Evolutionary conservation across 768 basidiomycete genomes (phyloP), one percentile per base, ranked within the genome.

Genomic region (Boletellus ananas): DNA sequence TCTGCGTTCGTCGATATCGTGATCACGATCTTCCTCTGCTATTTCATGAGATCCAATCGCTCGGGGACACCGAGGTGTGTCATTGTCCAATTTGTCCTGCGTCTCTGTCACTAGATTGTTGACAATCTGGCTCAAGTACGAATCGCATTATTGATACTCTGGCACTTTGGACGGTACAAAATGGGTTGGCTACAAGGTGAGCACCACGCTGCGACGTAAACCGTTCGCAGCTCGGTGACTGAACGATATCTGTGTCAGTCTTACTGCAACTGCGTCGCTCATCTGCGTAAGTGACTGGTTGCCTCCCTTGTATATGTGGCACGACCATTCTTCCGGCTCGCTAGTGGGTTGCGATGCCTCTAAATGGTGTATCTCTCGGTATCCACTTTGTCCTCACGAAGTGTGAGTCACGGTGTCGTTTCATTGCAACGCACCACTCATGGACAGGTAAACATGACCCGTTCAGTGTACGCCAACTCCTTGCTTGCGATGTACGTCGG

Each of bases 1-100:
- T 79, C 78, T 4, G 72, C 73, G 2, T 47, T 68, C 5, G 61
- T 78, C 33, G 79, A 81, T 52, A 55, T 79, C 40, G 48, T 78
- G 14, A 78, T 79, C 45, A 76, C 75, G 7, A 59, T 40, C 3
- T 69, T 60, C 18, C 65, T 80, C 18, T 75, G 73, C 49, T 72
- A 67, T 45, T 69, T 73, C 25, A 62, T 81, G n/a, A 61, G 64
- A 50, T 62, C 58, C 29, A 75, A 69, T 34, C 68, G 71, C 23
- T 75, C 70, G 34, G 52, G 60, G 31, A 52, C 70, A 42, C 60
- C 71, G 39, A 68, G 65, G 75, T 74, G 42, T 17, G 60, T 11
- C 11, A 29, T n/a, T n/a, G n/a, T n/a, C n/a, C n/a, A n/a, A n/a
- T n/a, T 10, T 29, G 11, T 27, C 25, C 29, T 47, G 56, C 4